phyloP scores from a whole-genome alignment of 148 eudicot species.

The Fagopyrum homotropicum region DNA sequence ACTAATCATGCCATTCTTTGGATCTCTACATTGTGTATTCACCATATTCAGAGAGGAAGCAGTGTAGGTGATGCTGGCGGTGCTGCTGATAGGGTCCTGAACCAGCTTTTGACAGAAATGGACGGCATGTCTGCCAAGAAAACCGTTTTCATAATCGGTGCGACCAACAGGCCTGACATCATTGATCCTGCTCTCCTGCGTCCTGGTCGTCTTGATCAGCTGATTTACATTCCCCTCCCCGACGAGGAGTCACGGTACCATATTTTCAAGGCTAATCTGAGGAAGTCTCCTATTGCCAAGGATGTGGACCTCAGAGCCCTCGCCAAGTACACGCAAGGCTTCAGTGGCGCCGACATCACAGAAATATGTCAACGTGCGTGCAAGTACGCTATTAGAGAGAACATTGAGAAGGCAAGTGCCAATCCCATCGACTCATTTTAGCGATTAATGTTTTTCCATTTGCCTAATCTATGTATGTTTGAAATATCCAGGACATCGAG shows the following conservation, averaged over 20 bases:
- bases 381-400: constrained; percentile 82
- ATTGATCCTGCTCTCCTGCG: constrained; percentile 83
- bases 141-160: constrained; percentile 84
- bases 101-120: constrained; percentile 83
- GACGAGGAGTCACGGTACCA: constrained; percentile 76
- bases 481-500: constrained; percentile 63
- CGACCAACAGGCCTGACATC: constrained; percentile 84
- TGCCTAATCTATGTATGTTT: background rate
- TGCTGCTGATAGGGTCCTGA: constrained; percentile 84
- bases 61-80: constrained; percentile 85
- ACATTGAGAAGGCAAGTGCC: constrained; percentile 61
- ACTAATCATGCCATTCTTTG: no score
- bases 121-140: constrained; percentile 91
- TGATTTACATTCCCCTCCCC: constrained; percentile 79
- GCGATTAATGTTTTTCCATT: background rate
- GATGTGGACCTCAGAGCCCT: constrained; percentile 66
- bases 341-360: constrained; percentile 85
- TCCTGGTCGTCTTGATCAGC: constrained; percentile 85
- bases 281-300: constrained; percentile 76
- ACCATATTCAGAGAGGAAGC: constrained; percentile 54
- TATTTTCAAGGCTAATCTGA: constrained; percentile 65
- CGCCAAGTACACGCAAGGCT: constrained; percentile 83
- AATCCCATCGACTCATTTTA: background rate
- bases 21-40: no score
- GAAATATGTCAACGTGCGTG: constrained; percentile 89